Evolutionary conservation across 345 rosid species (phyloP), one percentile per base, ranked within the genome.

Genomic region (Leavenworthia alabamica): DNA sequence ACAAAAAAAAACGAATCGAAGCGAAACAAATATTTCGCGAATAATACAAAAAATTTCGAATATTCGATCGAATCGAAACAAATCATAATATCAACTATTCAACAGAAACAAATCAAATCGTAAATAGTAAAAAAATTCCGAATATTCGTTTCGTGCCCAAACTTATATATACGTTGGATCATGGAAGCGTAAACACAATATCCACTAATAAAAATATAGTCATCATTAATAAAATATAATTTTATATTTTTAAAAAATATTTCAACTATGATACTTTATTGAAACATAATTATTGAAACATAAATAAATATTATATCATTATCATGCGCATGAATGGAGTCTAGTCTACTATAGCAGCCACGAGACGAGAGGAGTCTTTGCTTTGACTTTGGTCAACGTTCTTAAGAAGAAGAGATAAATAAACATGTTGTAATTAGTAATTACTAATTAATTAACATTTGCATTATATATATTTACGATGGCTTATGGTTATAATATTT

Each of bases 341-440:
- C 39, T 26, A 41, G 48, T 17, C 12, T 4, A 40, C 49, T 28
- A 55, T 56, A 56, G 64, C 63, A 66, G 57, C 66, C 60, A 51
- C 54, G 61, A 68, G 60, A 51, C 54, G 61, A 68, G 60, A 10
- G 3, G 13, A 32, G 55, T 51, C 32, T 42, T 42, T 16, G 60
- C 42, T 51, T 31, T 42, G 60, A 49, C 66, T 41, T 68, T 40
- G 66, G 66, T 68, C 54, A 60, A 41, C 46, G 51, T 59, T 68
- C 40, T 37, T 3, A 28, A 35, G 62, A 54, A 43, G 39, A 12
- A 40, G 17, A 16, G 13, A 29, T 13, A 56, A 55, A 41, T 15
- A 55, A 12, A 37, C 29, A 10, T 14, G 46, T 23, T 61, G 27
- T 26, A 64, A 32, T 27, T 64, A 42, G 26, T 24, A 36, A 13